Evolutionary conservation across 2,329 filamentous ascomycete species (phyloP).

Genomic region (Plenodomus tracheiphilus): DNA sequence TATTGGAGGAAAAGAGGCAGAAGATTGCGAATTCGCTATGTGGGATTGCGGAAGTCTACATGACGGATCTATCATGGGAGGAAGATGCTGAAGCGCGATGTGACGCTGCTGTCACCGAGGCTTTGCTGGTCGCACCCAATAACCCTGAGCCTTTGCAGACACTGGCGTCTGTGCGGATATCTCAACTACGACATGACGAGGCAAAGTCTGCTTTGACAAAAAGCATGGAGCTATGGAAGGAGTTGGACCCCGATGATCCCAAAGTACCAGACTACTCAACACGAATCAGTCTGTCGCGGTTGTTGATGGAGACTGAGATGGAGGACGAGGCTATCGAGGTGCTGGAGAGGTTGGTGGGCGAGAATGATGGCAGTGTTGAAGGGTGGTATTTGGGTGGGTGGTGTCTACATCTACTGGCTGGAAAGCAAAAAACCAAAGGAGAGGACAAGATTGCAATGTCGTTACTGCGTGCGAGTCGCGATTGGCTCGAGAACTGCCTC

Average conservation of each 20-base stretch:
- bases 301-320: slow-evolving; percentile 89
- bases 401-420: slow-evolving; percentile 79
- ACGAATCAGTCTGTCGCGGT: slow-evolving; percentile 77
- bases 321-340: slow-evolving; percentile 84
- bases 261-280: slow-evolving; percentile 83
- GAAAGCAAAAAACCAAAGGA: slow-evolving; percentile 62
- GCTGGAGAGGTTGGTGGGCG: slow-evolving; percentile 77
- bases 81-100: slow-evolving; percentile 86
- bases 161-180: slow-evolving; percentile 89
- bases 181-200: slow-evolving; percentile 77
- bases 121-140: slow-evolving; percentile 78
- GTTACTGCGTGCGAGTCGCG: slow-evolving; percentile 72
- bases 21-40: slow-evolving; percentile 92
- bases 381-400: slow-evolving; percentile 97
- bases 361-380: slow-evolving; percentile 94
- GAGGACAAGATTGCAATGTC: slow-evolving; percentile 58
- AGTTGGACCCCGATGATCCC: slow-evolving; percentile 72
- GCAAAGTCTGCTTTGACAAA: slow-evolving; percentile 76
- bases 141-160: slow-evolving; percentile 93
- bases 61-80: slow-evolving; percentile 95
- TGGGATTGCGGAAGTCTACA: slow-evolving; percentile 94
- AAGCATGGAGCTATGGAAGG: slow-evolving; percentile 82
- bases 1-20: slow-evolving; percentile 69
- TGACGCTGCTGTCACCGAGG: slow-evolving; percentile 87
- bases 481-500: slow-evolving; percentile 81